Conservation (phyloP, 2,329 filamentous ascomycete species). For the Colletotrichum sp. region DNA sequence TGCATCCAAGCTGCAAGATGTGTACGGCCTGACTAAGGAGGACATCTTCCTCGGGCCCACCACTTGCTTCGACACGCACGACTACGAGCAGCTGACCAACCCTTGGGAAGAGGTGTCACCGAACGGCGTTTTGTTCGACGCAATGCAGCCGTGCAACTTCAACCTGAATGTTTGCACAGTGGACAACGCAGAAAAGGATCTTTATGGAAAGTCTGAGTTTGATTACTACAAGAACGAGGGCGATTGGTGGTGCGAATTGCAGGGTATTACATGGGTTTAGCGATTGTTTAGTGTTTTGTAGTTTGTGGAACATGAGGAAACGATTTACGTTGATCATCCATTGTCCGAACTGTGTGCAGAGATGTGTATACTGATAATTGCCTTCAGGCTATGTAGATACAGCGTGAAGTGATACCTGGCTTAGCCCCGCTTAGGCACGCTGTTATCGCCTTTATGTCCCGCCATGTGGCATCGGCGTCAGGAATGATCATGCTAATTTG, state of each 20-base stretch:
- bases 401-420: background rate
- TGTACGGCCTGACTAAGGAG: background rate
- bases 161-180: background rate
- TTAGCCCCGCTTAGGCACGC: background rate
- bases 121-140: background rate
- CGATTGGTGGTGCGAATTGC: background rate
- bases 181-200: background rate
- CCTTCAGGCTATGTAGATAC: background rate
- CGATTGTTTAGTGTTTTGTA: background rate
- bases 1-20: background rate
- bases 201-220: background rate
- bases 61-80: background rate
- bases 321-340: background rate
- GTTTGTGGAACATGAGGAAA: background rate
- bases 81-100: background rate
- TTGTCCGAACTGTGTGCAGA: background rate
- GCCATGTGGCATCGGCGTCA: background rate
- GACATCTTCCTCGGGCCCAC: background rate
- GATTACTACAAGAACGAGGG: background rate
- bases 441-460: background rate
- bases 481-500: background rate
- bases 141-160: background rate
- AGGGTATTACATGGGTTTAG: background rate
- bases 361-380: background rate
- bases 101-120: background rate